phyloP scores from a whole-genome alignment of 768 basidiomycete species.

The Galerina marginata region DNA sequence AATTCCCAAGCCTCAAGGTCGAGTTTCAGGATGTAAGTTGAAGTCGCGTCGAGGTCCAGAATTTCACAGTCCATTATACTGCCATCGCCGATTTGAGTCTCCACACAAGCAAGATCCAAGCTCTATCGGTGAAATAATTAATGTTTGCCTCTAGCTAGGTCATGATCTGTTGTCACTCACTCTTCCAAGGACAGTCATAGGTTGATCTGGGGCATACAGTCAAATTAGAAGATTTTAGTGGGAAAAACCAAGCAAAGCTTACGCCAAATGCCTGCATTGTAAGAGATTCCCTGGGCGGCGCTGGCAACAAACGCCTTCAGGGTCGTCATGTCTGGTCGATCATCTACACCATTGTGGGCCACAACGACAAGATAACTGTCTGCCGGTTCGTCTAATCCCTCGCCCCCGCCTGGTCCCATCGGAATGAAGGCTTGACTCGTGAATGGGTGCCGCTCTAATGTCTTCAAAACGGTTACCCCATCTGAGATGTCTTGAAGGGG shows the following conservation, averaged over 20 bases:
- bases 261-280: constrained; percentile 90
- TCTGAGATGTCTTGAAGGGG: constrained; percentile 51
- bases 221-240: constrained; percentile 9
- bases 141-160: constrained; percentile 5
- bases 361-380: constrained; percentile 84
- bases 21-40: constrained; percentile 40
- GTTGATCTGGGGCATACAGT: constrained; percentile 70
- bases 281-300: constrained; percentile 84
- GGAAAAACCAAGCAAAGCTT: constrained; percentile 41
- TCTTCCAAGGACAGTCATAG: constrained; percentile 82
- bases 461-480: constrained; percentile 61
- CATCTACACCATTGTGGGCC: constrained; percentile 77
- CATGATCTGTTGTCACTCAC: constrained; percentile 40
- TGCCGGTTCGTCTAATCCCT: constrained; percentile 53
- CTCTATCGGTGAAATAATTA: constrained; percentile 44
- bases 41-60: constrained; percentile 51
- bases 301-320: constrained; percentile 84
- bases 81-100: constrained; percentile 90
- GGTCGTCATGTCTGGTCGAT: constrained; percentile 76
- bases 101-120: constrained; percentile 87
- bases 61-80: constrained; percentile 86
- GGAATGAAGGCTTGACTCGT: constrained; percentile 96
- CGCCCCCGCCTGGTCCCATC: constrained; percentile 71
- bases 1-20: background rate
- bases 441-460: constrained; percentile 88